Evolutionary conservation across 2,329 filamentous ascomycete genomes (phyloP).

Genomic region (Lecanicillium sp.): DNA sequence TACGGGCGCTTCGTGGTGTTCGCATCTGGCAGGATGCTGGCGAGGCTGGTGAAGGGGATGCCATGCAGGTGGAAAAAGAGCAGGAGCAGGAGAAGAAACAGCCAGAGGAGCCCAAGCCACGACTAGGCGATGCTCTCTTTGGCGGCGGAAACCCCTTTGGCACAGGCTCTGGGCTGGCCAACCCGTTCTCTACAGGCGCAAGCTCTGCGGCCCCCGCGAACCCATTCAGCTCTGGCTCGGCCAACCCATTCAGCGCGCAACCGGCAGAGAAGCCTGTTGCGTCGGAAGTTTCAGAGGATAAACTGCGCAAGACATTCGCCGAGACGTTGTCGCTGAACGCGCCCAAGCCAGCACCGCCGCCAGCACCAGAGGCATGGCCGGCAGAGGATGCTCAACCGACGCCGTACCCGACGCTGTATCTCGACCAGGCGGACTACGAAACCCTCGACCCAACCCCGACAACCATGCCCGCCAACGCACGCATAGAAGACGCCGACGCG

Average conservation of each 20-base stretch:
- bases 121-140: constrained; percentile 62
- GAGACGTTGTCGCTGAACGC: constrained; percentile 69
- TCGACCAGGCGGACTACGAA: constrained; percentile 87
- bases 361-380: constrained; percentile 69
- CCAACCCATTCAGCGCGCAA: constrained; percentile 24
- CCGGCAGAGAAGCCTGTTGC: constrained; percentile 11
- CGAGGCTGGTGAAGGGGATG: constrained; percentile 12
- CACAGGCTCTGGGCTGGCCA: constrained; percentile 30
- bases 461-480: constrained; percentile 42
- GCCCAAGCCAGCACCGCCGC: constrained; percentile 21
- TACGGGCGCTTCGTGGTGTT: constrained; percentile 66
- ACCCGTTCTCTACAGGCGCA: constrained; percentile 47
- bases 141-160: constrained; percentile 51
- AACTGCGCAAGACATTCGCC: constrained; percentile 57
- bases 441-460: constrained; percentile 57
- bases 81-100: constrained; percentile 23
- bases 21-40: constrained; percentile 41
- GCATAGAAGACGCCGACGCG: constrained; percentile 31
- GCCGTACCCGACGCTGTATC: constrained; percentile 69
- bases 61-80: constrained; percentile 17
- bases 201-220: constrained; percentile 21
- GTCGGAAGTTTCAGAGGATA: constrained; percentile 11
- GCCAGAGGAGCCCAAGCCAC: constrained; percentile 26
- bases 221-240: constrained; percentile 32
- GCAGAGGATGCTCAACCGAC: constrained; percentile 52